Conservation (phyloP, 2,329 filamentous ascomycete species). For the Fusarium verrucosum region DNA sequence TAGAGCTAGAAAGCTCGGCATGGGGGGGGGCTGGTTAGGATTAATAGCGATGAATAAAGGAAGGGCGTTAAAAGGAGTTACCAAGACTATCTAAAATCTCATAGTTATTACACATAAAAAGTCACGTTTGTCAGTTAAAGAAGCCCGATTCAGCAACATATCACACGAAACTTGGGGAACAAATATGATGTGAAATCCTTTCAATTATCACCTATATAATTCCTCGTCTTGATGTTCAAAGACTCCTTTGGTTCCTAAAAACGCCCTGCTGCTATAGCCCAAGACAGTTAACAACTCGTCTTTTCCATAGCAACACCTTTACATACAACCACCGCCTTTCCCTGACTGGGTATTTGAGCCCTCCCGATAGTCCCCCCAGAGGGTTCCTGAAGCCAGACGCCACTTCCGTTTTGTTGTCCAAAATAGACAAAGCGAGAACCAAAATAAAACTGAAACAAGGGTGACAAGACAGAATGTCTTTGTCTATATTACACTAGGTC, state of each 20-base stretch:
- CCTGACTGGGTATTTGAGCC: conserved; percentile 28
- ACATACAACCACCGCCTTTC: conserved; percentile 19
- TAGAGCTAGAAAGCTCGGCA: neutral
- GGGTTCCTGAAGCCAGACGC: conserved; percentile 33
- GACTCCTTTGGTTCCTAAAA: conserved; percentile 34
- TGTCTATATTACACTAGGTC: conserved; percentile 45
- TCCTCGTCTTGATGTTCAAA: conserved; percentile 17
- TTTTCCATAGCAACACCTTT: conserved; percentile 25
- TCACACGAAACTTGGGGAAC: neutral
- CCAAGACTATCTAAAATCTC: neutral
- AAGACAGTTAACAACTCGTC: conserved; percentile 31
- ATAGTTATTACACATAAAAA: neutral
- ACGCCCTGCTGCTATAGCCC: conserved; percentile 39
- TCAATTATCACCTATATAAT: conserved; percentile 30
- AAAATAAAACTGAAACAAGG: conserved; percentile 37
- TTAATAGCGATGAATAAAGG: neutral
- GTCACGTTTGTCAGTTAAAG: neutral
- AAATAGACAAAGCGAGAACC: conserved; percentile 31
- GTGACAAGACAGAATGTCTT: conserved; percentile 31
- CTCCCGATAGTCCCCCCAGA: conserved; percentile 26
- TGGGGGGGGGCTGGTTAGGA: neutral
- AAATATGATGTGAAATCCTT: conserved; percentile 7
- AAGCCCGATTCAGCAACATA: neutral
- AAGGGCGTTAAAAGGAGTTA: neutral
- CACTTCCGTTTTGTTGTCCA: conserved; percentile 40